Base-by-base conservation (phyloP, 345 rosid genomes). In the Acer yangbiense region DNA sequence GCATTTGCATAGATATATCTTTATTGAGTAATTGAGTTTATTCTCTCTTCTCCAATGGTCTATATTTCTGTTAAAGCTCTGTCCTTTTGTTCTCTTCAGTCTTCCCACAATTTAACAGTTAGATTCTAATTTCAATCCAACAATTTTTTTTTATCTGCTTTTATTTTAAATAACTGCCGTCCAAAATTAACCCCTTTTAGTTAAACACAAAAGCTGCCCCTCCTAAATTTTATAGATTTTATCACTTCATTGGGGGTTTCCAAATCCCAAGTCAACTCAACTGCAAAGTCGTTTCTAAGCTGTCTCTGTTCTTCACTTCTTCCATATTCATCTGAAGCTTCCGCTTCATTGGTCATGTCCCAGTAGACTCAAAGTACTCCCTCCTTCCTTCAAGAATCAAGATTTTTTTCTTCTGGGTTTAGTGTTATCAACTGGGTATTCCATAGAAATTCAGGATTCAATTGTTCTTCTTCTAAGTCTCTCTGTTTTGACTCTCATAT, bases 71-170 rank as follows among this genome's bases (percentile, higher is more conserved):
- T 55, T 52, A 68, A n/a, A 63, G 25, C 46, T 3, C 16, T 4
- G 9, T 46, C 8, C 4, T 4, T 46, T 73, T 21, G 25, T n/a
- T 35, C 12, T 2, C 3, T 55, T n/a, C n/a, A n/a, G n/a, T n/a
- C n/a, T n/a, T 63, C 25, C 29, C 18, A 57, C 35, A 2, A 57
- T 58, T 23, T 41, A 1, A 8, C 58, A 9, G 58, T 29, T 29
- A 48, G 48, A 74, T 76, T 76, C 68, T 29, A 29, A 58, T 68
- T 25, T 17, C 73, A 23, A 68, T 67, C 66, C 48, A 68, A 54
- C 7, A 2, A 9, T 0, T 12, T 32, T 3, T 32, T 0, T 39
- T n/a, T n/a, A n/a, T 13, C 8, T 43, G 4, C 17, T 43, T 62
- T 52, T 10, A 32, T 23, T 29, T 32, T 32, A 0, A 32, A 32